Evolutionary conservation across 208 protist genomes (phyloP).

Genomic region (Acanthamoeba triangularis): DNA sequence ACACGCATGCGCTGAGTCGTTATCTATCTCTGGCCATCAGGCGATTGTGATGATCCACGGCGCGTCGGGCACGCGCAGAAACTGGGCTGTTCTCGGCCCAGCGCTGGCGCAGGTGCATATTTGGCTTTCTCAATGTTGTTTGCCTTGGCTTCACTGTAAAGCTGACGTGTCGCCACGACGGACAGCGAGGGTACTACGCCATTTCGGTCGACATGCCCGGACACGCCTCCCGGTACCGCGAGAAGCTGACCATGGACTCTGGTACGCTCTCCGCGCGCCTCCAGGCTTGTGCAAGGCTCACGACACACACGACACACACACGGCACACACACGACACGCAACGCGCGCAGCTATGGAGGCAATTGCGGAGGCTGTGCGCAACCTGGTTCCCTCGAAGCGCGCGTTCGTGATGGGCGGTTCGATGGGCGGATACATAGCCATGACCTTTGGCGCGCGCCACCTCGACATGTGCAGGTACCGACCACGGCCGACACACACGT

Average conservation of each 20-base stretch:
- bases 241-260: conserved; percentile 50
- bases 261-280: neutral
- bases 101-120: neutral
- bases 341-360: neutral
- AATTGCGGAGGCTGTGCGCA: neutral
- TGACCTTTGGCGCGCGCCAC: conserved; percentile 15
- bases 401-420: conserved; percentile 52
- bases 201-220: conserved; percentile 30
- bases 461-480: neutral
- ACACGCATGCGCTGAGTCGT: neutral
- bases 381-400: neutral
- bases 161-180: neutral
- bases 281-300: neutral
- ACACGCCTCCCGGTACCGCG: neutral
- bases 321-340: too few relatives aligned
- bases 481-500: neutral
- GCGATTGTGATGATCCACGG: neutral
- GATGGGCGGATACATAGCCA: conserved; percentile 32
- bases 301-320: too few relatives aligned
- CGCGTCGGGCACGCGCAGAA: neutral
- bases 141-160: too few relatives aligned
- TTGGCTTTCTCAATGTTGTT: neutral
- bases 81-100: neutral
- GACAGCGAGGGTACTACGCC: neutral
- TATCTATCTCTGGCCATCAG: neutral